phyloP scores from a whole-genome alignment of 139 green algal species.

The Chlamydomonas sphaeroides region DNA sequence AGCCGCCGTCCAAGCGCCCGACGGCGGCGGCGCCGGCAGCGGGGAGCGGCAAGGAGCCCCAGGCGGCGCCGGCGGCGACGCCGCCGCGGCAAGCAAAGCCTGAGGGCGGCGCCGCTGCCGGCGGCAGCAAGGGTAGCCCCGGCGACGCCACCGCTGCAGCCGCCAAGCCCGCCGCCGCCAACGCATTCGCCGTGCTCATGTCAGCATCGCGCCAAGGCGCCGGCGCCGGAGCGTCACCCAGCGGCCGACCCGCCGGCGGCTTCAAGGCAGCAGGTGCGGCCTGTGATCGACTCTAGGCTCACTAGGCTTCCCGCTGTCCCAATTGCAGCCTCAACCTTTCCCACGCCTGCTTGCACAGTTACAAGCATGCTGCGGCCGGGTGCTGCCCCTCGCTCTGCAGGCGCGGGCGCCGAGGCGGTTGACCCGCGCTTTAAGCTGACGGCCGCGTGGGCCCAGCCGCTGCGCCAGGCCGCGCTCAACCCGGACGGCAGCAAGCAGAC shows the following conservation, averaged over 20 bases:
- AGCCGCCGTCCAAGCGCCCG: not conserved
- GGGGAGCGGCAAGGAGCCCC: no score
- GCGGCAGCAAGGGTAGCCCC: no score
- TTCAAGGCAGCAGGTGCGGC: not conserved
- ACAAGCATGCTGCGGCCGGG: no score
- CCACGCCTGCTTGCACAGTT: no score
- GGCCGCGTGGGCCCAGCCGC: conserved; percentile 11
- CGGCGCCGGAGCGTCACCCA: not conserved
- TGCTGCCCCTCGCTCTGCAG: conserved; percentile 2
- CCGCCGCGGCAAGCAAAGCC: no score
- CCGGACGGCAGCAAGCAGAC: not conserved
- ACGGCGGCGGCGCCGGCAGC: not conserved
- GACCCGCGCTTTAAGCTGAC: conserved; percentile 19
- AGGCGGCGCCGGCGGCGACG: no score
- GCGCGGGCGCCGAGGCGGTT: not conserved
- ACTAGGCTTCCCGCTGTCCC: no score
- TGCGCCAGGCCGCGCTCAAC: conserved; percentile 1
- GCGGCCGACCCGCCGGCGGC: not conserved
- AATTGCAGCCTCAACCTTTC: no score
- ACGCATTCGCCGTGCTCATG: not conserved
- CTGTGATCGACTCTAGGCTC: no score
- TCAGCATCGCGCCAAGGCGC: not conserved
- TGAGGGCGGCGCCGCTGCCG: no score
- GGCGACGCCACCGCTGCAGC: no score
- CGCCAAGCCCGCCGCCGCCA: not conserved